These are phyloP conservation scores for Entelexis sorbosivorans DNA, from an alignment of 1,139 yeast genomes.

Conservation along the genomic window DNA sequence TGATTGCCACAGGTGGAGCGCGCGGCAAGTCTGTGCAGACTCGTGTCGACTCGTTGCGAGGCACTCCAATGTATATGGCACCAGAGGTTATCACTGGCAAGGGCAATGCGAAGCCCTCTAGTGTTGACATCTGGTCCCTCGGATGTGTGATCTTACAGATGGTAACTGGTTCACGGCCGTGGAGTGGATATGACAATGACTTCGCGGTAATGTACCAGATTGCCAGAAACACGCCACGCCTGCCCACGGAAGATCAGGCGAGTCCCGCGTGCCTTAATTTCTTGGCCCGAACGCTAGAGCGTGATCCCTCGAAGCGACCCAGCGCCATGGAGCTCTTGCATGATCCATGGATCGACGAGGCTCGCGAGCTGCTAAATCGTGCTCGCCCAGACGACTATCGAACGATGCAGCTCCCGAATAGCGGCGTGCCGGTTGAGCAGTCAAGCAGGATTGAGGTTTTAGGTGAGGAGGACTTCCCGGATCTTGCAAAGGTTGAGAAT, in stretches of 20 bases:
- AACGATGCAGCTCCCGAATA: slow-evolving; percentile 2
- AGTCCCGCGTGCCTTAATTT: slow-evolving; percentile 63
- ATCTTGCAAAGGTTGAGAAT: not conserved
- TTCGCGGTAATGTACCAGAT: slow-evolving; percentile 99
- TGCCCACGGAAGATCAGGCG: slow-evolving; percentile 70
- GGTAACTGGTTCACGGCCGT: slow-evolving; percentile 50
- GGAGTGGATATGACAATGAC: slow-evolving; percentile 83
- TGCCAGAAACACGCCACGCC: slow-evolving; percentile 85
- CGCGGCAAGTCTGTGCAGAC: slow-evolving; percentile 27
- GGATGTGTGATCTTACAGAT: slow-evolving; percentile 95
- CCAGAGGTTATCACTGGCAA: slow-evolving; percentile 91
- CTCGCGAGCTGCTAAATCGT: slow-evolving; percentile 19
- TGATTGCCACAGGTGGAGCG: slow-evolving; percentile 51
- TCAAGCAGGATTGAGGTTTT: not conserved
- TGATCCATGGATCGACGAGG: slow-evolving; percentile 63
- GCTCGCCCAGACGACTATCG: slow-evolving; percentile 5
- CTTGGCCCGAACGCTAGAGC: slow-evolving; percentile 64
- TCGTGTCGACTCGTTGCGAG: slow-evolving; percentile 52
- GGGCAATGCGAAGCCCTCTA: slow-evolving; percentile 48
- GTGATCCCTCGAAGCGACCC: slow-evolving; percentile 69
- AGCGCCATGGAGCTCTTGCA: slow-evolving; percentile 73
- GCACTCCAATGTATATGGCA: slow-evolving; percentile 99
- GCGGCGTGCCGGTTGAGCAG: not conserved
- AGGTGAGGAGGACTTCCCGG: not conserved
- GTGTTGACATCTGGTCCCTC: slow-evolving; percentile 53